Evolutionary conservation across 495 filamentous ascomycete species (phyloP).

Genomic region (Tuber calosporum): DNA sequence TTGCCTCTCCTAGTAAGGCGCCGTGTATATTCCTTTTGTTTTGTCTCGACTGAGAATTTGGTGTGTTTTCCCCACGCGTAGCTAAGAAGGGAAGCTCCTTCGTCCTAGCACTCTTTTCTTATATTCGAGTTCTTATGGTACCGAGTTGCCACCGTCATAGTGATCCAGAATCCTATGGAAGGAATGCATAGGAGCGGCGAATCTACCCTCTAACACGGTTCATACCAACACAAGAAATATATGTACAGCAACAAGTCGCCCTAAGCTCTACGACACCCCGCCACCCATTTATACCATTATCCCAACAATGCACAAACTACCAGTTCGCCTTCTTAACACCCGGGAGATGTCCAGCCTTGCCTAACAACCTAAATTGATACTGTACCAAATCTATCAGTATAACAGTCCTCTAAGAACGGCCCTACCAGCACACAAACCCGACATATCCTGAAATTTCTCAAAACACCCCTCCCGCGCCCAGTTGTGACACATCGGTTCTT

Average conservation of each 20-base stretch:
- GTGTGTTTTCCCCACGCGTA: too few species aligned
- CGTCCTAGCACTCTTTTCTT: too few species aligned
- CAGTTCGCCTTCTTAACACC: conserved; percentile 95
- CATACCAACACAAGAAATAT: background rate
- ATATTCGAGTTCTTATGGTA: too few species aligned
- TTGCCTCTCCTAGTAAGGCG: too few species aligned
- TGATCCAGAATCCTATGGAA: background rate
- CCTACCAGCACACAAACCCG: conserved; percentile 55
- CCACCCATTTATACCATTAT: background rate
- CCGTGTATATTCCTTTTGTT: too few species aligned
- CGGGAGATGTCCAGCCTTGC: conserved; percentile 76
- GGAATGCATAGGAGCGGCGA: background rate
- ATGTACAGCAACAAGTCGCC: background rate
- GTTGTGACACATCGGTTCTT: conserved; percentile 84
- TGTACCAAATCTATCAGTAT: conserved; percentile 45
- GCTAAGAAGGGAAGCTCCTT: too few species aligned
- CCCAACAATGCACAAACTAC: conserved; percentile 49
- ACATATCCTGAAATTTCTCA: conserved; percentile 82
- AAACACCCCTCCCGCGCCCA: conserved; percentile 75
- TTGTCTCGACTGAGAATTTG: too few species aligned
- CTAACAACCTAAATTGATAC: conserved; percentile 89
- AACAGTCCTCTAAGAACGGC: background rate
- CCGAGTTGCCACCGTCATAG: background rate
- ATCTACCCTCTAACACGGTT: background rate
- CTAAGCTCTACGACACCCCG: background rate